Evolutionary conservation across 1,284 basidiomycete genomes (phyloP).

Genomic region (Leccinum pachyderme): DNA sequence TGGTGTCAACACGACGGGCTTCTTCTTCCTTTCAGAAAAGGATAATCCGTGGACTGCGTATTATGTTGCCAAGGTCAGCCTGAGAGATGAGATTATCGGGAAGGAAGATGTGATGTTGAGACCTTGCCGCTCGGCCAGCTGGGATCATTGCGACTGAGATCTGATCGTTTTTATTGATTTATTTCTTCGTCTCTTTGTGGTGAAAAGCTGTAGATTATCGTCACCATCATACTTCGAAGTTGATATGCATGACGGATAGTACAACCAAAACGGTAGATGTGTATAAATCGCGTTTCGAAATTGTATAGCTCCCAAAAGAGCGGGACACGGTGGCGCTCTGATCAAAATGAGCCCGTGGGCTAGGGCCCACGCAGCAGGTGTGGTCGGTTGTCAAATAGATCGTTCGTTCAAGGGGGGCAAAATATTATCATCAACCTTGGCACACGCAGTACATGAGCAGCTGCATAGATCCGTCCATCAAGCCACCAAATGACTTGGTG

Average conservation of each 20-base stretch:
- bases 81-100: conserved; percentile 1
- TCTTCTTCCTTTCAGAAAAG: conserved; percentile 4
- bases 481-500: conserved; percentile 30
- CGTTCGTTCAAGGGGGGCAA: conserved; percentile 1
- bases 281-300: background rate
- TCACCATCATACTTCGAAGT: background rate
- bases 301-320: conserved; percentile 4
- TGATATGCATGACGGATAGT: background rate
- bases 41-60: background rate
- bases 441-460: background rate
- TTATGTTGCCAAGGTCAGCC: background rate
- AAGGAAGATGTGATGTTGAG: background rate
- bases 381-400: background rate
- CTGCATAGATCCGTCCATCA: conserved; percentile 18
- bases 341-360: conserved; percentile 6
- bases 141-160: background rate
- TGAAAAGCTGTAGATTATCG: conserved; percentile 8
- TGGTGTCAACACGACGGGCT: background rate
- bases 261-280: background rate
- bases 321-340: conserved; percentile 29
- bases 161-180: background rate
- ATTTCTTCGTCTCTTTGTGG: background rate
- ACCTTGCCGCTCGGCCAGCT: background rate
- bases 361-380: conserved; percentile 9
- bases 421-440: background rate